phyloP scores from a whole-genome alignment of 306 rosid species.

The Boehmeria nivea region DNA sequence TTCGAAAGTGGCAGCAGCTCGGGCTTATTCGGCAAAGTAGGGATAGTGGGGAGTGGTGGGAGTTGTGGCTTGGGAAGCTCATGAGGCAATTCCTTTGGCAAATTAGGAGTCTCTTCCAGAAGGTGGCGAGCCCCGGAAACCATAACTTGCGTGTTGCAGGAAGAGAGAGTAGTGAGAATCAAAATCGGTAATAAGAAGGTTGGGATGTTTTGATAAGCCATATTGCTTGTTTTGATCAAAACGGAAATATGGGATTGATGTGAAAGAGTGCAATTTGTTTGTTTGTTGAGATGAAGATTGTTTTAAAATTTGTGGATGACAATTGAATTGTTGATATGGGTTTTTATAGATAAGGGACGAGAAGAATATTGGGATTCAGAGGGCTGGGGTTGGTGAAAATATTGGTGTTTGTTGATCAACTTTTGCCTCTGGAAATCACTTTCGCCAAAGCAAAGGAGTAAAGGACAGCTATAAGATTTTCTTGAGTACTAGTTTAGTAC shows the following conservation, averaged over 20 bases:
- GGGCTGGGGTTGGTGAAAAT: background rate
- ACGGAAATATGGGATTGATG: background rate
- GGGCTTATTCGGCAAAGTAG: background rate
- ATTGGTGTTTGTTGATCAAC: background rate
- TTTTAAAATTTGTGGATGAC: background rate
- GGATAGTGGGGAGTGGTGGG: background rate
- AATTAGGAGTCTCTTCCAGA: background rate
- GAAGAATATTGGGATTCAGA: too few relatives aligned
- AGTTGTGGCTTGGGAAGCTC: constrained; percentile 4
- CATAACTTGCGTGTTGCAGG: background rate
- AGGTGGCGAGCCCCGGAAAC: background rate
- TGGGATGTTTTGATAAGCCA: background rate
- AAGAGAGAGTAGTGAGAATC: background rate
- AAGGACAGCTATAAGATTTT: too few relatives aligned
- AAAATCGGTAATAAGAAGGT: background rate
- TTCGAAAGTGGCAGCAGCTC: background rate
- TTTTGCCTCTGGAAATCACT: too few relatives aligned
- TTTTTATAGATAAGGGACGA: background rate
- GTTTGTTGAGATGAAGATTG: background rate
- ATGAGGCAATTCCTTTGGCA: background rate
- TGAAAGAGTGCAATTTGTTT: too few relatives aligned
- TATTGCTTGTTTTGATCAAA: background rate
- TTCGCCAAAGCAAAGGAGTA: too few relatives aligned
- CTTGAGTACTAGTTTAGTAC: too few relatives aligned
- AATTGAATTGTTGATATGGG: background rate